Evolutionary conservation across 2,329 filamentous ascomycete genomes (phyloP), one percentile per base, ranked within the genome.

Genomic region (Phaeosphaeria sp.): DNA sequence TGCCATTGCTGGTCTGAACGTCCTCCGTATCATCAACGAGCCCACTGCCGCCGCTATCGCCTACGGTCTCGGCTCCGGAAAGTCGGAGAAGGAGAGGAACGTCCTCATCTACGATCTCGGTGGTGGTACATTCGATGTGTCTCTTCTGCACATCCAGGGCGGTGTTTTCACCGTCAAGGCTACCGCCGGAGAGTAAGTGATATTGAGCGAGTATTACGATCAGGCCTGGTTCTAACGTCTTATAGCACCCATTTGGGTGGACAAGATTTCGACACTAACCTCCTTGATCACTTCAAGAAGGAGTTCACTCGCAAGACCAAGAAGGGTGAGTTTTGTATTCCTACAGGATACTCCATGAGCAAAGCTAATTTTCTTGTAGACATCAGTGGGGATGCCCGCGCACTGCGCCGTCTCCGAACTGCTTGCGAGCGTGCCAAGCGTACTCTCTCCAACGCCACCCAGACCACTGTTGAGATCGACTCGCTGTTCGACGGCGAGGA

Each of bases 111-210:
- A 98, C 87, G 95, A 99, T 89, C 90, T 99, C 65, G 95, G 95
- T 88, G 95, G 95, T 88, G 95, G 95, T 88, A 99, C 95, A 80
- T 99, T 99, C 84, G 95, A 99, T 97, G 95, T 99, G 25, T 98
- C 95, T 65, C 92, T 98, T 71, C 88, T 99, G 46, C 94, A 97
- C 87, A 98, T 99, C 80, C 93, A 98, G 84, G 93, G 94, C 78
- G 95, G 95, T 87, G 95, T 99, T 76, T 99, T 99, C 88, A 97
- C 94, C 67, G 95, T 98, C 80, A 96, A 96, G 89, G 93, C 94
- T 63, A 98, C 95, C 59, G 93, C 94, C 76, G 95, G 95, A 88
- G 94, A 99, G 58, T 58, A 52, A 51, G 51, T 55, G 2, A 11
- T 33, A 4, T 11, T 15, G 39, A 25, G 10, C n/a, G 25, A 30